Evolutionary conservation across 1,284 basidiomycete genomes (phyloP).

Genomic region (Puccinia novopanici): DNA sequence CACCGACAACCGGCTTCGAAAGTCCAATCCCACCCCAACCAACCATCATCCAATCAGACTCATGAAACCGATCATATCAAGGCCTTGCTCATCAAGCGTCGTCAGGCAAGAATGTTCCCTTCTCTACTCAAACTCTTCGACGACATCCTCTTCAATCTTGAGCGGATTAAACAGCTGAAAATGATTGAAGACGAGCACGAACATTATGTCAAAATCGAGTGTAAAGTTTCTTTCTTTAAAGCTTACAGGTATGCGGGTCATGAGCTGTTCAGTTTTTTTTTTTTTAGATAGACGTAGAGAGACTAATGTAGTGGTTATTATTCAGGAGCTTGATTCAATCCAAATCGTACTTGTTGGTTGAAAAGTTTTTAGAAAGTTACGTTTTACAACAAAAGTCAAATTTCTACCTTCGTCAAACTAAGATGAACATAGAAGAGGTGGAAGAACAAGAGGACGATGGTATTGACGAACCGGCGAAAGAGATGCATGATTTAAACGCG

Average conservation of each 20-base stretch:
- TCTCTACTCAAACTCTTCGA: constrained; percentile 42
- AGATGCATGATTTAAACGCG: background rate
- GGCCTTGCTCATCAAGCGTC: background rate
- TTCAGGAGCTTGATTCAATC: constrained; percentile 33
- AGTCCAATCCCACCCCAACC: background rate
- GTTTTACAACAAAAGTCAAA: constrained; percentile 34
- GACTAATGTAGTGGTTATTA: background rate
- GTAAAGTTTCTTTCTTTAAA: constrained; percentile 30
- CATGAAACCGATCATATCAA: constrained; percentile 24
- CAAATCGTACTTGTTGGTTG: constrained; percentile 8
- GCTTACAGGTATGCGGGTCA: constrained; percentile 29
- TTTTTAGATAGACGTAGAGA: background rate
- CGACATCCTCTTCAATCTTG: constrained; percentile 33
- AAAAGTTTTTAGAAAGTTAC: constrained; percentile 31
- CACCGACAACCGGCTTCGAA: background rate
- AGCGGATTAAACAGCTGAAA: constrained; percentile 17
- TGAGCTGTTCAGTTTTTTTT: background rate
- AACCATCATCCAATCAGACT: background rate
- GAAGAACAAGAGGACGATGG: background rate
- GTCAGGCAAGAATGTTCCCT: constrained; percentile 36
- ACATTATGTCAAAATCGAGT: constrained; percentile 6
- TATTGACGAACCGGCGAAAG: background rate
- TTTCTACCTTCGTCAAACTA: constrained; percentile 21
- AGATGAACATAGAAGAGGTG: constrained; percentile 21
- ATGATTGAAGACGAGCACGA: constrained; percentile 34